Base-by-base conservation (phyloP, 768 basidiomycete genomes). In the Cystobasidium ongulense region DNA sequence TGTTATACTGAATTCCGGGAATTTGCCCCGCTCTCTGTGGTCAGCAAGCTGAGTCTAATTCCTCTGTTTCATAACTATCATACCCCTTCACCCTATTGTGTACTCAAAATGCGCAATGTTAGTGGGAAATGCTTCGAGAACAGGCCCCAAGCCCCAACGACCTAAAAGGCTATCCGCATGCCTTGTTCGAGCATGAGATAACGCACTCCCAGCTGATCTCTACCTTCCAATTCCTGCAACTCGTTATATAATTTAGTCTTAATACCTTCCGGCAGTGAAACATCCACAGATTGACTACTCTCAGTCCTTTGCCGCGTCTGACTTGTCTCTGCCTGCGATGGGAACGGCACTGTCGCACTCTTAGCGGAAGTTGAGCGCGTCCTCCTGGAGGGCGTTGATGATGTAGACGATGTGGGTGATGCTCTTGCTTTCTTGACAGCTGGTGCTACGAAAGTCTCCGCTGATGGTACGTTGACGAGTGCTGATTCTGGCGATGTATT, bases 121-220 rank as follows among this genome's bases (percentile, higher is more conserved):
- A 18, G 7, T 41, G 39, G 39, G 39, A 41, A 41, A 18, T 18
- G 39, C 8, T 8, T 18, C 8, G 7, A 41, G 39, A 41, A 41
- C 18, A 41, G 39, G 39, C 39, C 7, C 46, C 46, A 8, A n/a
- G n/a, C n/a, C n/a, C n/a, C n/a, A n/a, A n/a, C n/a, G n/a, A n/a
- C n/a, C 46, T 50, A 59, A 23, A 59, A 59, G 2, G 50, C 68
- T 59, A 71, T 57, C 15, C 68, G 68, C 68, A 71, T 71, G 3
- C 68, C 68, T 59, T 71, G 68, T 53, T 64, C 72, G 17, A 73
- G 27, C 43, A 73, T 52, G 3, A 73, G 17, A 38, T 63, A 73
- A 1, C 46, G 38, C 3, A 52, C 72, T 27, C 72, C 72, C 5
- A 73, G 63, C 21, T 73, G 23, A 27, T 73, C 29, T 38, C 63